Evolutionary conservation across 2,329 filamentous ascomycete genomes (phyloP), one percentile per base, ranked within the genome.

Genomic region (Venturia asperata): DNA sequence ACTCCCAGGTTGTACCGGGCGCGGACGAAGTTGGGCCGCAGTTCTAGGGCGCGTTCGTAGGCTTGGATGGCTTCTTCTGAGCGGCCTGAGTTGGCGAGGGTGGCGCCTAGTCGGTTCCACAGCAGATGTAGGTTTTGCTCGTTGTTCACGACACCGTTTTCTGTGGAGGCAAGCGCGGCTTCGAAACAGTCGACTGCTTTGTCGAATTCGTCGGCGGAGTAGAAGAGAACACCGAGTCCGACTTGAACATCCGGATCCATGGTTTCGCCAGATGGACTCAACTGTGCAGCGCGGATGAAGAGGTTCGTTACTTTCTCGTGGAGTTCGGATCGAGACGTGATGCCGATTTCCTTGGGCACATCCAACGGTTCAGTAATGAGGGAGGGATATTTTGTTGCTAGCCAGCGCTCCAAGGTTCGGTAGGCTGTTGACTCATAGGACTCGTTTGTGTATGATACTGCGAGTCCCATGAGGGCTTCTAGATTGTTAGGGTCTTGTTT

Each of bases 171-270:
- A 30, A 99, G 85, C 0, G 95, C 93, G 0, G 93, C 88, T 65
- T 89, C 90, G 84, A 99, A 99, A 81, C 95, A 99, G 80, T 99
- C 94, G 45, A 99, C 93, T 0, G 94, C 94, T 80, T 99, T 99
- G 74, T 94, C 91, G 79, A 97, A 97, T 74, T 97, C 93, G 77
- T 99, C 94, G 39, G 91, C 92, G 63, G 93, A 94, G 78, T 99
- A 99, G 80, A 99, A 97, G 19, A 99, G 84, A 5, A 99, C 94
- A 43, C 95, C 95, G 1, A 99, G 83, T 0, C 94, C 94, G 66
- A 99, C 94, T 77, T 99, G 95, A 9, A 99, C 94, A 74, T 99
- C 94, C 0, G 94, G 94, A 73, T 99, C 95, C 90, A 99, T 97
- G 72, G 94, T 91, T 72, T 92, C 91, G 67, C 93, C 94, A 61